These are phyloP conservation scores for Trichoderma aggressivum DNA, from an alignment of 2,329 filamentous ascomycete species.

Conservation along the genomic window DNA sequence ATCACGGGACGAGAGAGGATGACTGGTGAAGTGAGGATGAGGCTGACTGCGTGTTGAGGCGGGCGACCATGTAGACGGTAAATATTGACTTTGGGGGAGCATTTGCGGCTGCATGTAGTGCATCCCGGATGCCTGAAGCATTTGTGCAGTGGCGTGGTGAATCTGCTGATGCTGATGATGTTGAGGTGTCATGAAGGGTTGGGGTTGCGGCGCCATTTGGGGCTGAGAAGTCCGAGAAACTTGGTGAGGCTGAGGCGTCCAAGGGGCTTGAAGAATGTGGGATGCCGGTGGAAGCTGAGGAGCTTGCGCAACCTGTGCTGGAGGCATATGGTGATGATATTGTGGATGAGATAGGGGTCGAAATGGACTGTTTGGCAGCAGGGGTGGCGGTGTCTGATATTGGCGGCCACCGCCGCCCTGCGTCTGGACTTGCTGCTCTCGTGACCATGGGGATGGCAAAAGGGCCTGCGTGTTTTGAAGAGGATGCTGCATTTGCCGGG, in stretches of 20 bases:
- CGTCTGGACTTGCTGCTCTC: neutral
- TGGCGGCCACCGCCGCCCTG: neutral
- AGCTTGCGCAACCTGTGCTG: neutral
- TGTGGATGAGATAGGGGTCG: neutral
- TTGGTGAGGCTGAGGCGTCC: neutral
- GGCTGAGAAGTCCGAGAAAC: neutral
- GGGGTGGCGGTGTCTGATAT: too few species aligned
- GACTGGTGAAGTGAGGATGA: neutral
- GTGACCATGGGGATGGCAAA: neutral
- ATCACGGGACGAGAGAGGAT: slow-evolving; percentile 28
- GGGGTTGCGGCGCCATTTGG: neutral
- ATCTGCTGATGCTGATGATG: neutral
- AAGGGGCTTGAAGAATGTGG: neutral
- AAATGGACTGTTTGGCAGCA: neutral
- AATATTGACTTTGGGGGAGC: neutral
- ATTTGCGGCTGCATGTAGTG: neutral
- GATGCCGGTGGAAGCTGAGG: too few species aligned
- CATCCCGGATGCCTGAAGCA: neutral
- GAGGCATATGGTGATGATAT: neutral
- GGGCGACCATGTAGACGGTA: neutral
- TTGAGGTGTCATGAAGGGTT: neutral
- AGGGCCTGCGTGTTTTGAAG: neutral
- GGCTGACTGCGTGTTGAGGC: neutral
- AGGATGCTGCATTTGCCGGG: neutral
- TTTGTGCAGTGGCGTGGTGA: neutral